phyloP scores from a whole-genome alignment of 1,284 basidiomycete species.

The Exobasidium cylindrosporum region DNA sequence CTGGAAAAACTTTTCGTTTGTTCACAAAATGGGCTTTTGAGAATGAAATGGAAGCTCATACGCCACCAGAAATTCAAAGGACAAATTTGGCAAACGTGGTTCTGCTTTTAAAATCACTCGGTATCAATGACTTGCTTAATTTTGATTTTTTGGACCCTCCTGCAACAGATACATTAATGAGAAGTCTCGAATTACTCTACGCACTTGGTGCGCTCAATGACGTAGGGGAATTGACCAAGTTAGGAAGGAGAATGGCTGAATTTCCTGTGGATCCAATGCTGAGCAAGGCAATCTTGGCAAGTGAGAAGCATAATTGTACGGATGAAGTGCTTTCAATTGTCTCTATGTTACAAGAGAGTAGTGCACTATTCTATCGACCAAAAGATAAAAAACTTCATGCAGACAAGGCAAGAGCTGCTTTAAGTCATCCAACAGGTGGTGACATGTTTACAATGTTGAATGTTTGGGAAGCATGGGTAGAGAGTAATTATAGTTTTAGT shows the following conservation, averaged over 20 bases:
- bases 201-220: conserved; percentile 95
- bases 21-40: conserved; percentile 67
- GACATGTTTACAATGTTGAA: conserved; percentile 97
- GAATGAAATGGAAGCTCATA: conserved; percentile 65
- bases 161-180: conserved; percentile 95
- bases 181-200: conserved; percentile 87
- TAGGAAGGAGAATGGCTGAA: conserved; percentile 95
- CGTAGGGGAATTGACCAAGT: conserved; percentile 88
- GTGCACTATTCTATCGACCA: conserved; percentile 89
- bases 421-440: conserved; percentile 80
- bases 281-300: conserved; percentile 91
- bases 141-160: conserved; percentile 67
- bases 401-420: conserved; percentile 94
- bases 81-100: conserved; percentile 62
- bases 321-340: conserved; percentile 97
- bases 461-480: conserved; percentile 98
- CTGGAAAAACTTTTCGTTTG: conserved; percentile 92
- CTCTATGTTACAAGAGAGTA: conserved; percentile 92
- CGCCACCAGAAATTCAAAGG: conserved; percentile 64
- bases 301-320: conserved; percentile 89
- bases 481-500: conserved; percentile 76
- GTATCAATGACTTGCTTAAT: conserved; percentile 65
- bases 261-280: conserved; percentile 99
- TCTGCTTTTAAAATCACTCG: conserved; percentile 64
- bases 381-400: conserved; percentile 69